These are phyloP conservation scores for Beta vulgaris DNA, from an alignment of 148 eudicot species.

Conservation along the genomic window DNA sequence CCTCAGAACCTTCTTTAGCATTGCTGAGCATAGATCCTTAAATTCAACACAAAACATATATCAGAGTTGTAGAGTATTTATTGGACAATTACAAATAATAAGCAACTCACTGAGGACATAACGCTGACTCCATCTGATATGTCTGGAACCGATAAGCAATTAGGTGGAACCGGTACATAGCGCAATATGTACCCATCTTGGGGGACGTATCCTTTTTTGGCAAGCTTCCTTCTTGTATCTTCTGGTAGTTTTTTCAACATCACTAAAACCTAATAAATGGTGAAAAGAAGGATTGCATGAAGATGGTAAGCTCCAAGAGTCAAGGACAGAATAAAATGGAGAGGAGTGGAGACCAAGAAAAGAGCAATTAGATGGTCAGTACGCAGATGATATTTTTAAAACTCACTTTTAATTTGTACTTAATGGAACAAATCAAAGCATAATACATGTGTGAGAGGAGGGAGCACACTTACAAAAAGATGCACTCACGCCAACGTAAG, in stretches of 20 bases:
- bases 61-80: conserved; percentile 5
- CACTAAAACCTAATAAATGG: conserved; percentile 45
- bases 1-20: conserved; percentile 73
- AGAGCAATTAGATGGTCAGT: not conserved
- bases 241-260: conserved; percentile 68
- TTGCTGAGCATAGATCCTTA: conserved; percentile 70
- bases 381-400: not conserved
- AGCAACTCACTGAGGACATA: conserved; percentile 73
- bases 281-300: not conserved
- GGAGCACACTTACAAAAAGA: not conserved
- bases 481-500: not conserved
- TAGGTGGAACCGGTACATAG: conserved; percentile 88
- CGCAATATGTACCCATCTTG: conserved; percentile 84
- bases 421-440: too few relatives aligned
- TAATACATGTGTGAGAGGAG: not conserved
- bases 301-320: not conserved
- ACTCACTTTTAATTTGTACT: not conserved
- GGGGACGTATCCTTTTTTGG: conserved; percentile 67
- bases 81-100: not conserved
- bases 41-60: conserved; percentile 17
- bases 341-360: not conserved
- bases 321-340: not conserved
- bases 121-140: conserved; percentile 86
- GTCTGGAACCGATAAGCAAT: conserved; percentile 89
- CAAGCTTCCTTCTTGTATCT: conserved; percentile 65